phyloP scores from a whole-genome alignment of 73 alveolate genomes.

The Durusdinium trenchii region DNA sequence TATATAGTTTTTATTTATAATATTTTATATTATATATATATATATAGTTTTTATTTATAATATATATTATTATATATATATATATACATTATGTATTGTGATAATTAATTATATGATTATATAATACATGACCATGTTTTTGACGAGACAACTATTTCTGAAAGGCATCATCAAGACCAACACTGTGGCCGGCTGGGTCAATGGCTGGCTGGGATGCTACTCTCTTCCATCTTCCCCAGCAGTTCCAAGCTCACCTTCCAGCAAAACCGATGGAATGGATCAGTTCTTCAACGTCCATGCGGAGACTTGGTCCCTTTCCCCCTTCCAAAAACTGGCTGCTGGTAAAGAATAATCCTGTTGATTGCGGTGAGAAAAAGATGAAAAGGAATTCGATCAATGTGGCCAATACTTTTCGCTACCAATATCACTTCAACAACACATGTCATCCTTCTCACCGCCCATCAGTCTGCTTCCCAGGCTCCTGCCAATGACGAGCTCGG shows the following conservation, averaged over 20 bases:
- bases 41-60: too few relatives aligned
- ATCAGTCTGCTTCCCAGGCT: not conserved
- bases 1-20: too few relatives aligned
- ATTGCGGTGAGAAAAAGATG: not conserved
- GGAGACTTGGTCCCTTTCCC: too few relatives aligned
- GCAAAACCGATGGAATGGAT: too few relatives aligned
- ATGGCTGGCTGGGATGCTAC: slow-evolving; percentile 7
- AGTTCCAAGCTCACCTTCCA: slow-evolving; percentile 44
- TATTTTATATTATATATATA: too few relatives aligned
- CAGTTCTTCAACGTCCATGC: too few relatives aligned
- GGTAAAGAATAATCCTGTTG: too few relatives aligned
- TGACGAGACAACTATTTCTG: not conserved
- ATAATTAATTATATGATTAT: too few relatives aligned
- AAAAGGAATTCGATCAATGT: not conserved
- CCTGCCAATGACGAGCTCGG: slow-evolving; percentile 87
- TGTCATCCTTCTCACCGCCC: not conserved
- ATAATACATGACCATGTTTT: too few relatives aligned
- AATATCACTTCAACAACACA: not conserved
- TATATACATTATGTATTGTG: too few relatives aligned
- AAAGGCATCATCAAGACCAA: not conserved
- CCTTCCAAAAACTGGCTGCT: too few relatives aligned
- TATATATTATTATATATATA: too few relatives aligned
- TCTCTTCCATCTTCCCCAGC: slow-evolving; percentile 41
- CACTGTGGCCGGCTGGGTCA: not conserved
- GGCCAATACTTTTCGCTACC: not conserved